Evolutionary conservation across 2,329 filamentous ascomycete species (phyloP), one percentile per base, ranked within the genome.

Genomic region (Pleomassaria siparia): DNA sequence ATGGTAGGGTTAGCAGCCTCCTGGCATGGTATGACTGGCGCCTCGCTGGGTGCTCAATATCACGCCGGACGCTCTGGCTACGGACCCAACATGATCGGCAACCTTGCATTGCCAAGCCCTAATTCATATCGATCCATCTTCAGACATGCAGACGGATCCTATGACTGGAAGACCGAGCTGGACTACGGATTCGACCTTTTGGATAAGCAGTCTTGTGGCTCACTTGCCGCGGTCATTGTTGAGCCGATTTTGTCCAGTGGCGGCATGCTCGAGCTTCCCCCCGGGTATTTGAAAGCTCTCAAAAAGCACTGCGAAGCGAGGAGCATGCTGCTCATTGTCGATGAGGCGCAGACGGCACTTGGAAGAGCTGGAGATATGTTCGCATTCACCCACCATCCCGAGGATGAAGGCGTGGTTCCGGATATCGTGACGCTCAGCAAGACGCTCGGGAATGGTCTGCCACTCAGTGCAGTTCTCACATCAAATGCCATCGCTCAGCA

Each of bases 121-220:
- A 80, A 86, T 54, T 73, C 78, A 0, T 86, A 85, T 59, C 78
- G 83, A 3, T 85, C 83, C 0, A 73, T 78, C 0, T 87, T 87
- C 63, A 76, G 80, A 9, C 76, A 78, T 28, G 18, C 76, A 0
- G 82, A 86, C 51, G 82, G 82, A 1, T 76, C 75, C 0, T 82
- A 87, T 52, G 83, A 87, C 60, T 87, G 84, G 84, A 73, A 83
- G 54, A 78, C 80, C 0, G 84, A 87, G 60, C 68, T 87, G 12
- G 76, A 83, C 10, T 86, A 80, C 55, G 82, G 81, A 4, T 87
- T 81, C 75, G 71, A 72, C 15, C 71, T 86, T 66, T 72, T 87
- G 16, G 83, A 87, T 50, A 72, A 76, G 36, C 77, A 81, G 45
- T 82, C 77, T 1, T 79, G 76, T 46, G 84, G 83, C 0, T 85